These are phyloP conservation scores for Trichoderma gamsii DNA, from an alignment of 495 filamentous ascomycete genomes.

Conservation along the genomic window DNA sequence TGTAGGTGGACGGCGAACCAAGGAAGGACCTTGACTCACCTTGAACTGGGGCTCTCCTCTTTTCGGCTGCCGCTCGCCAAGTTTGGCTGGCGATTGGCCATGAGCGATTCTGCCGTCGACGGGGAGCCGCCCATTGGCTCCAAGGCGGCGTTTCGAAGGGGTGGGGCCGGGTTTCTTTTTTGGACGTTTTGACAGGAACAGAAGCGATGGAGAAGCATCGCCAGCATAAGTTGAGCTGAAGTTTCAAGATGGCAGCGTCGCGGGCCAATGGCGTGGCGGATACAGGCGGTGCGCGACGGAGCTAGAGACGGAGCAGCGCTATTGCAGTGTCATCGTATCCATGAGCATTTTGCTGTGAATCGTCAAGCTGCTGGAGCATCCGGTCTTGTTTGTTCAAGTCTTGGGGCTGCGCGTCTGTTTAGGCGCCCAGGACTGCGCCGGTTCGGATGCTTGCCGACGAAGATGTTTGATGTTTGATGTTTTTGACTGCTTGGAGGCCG, in stretches of 20 bases:
- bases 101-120: background rate
- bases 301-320: background rate
- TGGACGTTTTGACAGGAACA: background rate
- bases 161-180: background rate
- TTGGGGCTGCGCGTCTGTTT: background rate
- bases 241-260: conserved; percentile 5
- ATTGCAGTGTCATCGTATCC: background rate
- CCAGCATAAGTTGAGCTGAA: background rate
- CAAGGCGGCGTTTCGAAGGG: background rate
- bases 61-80: background rate
- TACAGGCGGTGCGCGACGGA: background rate
- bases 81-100: conserved; percentile 2
- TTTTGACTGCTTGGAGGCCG: too few relatives aligned
- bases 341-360: background rate
- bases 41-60: background rate
- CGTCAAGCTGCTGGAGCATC: background rate
- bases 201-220: background rate
- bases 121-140: background rate
- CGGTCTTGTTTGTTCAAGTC: background rate
- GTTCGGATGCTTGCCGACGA: too few relatives aligned
- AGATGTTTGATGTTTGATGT: too few relatives aligned
- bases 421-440: too few relatives aligned
- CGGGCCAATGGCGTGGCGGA: background rate
- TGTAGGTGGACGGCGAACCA: too few relatives aligned
- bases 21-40: background rate